Conservation (phyloP, 345 rosid species). For the Litchi chinensis region DNA sequence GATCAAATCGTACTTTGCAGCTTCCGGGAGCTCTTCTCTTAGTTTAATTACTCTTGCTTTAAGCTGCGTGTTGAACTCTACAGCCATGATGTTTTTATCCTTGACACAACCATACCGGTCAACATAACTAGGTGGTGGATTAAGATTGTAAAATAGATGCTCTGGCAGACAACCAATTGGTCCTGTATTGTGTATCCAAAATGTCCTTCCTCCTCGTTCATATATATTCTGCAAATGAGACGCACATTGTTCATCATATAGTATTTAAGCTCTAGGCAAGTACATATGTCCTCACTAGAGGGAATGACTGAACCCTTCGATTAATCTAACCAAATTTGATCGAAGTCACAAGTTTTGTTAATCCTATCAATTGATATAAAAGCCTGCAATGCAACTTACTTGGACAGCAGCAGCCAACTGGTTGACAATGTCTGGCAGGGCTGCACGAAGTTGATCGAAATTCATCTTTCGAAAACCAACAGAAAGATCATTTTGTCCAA, state of each 20-base stretch:
- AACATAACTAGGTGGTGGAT: slow-evolving; percentile 65
- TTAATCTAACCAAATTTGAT: background rate
- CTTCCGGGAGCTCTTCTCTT: slow-evolving; percentile 59
- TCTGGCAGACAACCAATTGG: slow-evolving; percentile 90
- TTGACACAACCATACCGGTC: slow-evolving; percentile 76
- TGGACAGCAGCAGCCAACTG: slow-evolving; percentile 83
- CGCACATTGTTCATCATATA: background rate
- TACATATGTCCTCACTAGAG: no score
- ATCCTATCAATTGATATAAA: background rate
- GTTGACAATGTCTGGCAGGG: slow-evolving; percentile 66
- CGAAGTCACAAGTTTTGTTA: background rate
- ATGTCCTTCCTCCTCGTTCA: slow-evolving; percentile 59
- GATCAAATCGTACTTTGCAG: slow-evolving; percentile 77
- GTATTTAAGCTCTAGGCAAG: no score
- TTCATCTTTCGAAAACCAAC: slow-evolving; percentile 77
- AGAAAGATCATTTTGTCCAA: slow-evolving; percentile 95
- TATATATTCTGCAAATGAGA: slow-evolving; percentile 44
- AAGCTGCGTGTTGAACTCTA: slow-evolving; percentile 73
- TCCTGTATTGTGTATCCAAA: slow-evolving; percentile 89
- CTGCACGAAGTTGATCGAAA: slow-evolving; percentile 66
- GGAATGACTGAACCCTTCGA: background rate
- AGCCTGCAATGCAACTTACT: slow-evolving; percentile 41
- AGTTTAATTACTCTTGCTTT: slow-evolving; percentile 57
- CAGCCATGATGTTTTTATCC: slow-evolving; percentile 73
- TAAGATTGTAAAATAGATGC: slow-evolving; percentile 62